phyloP scores from a whole-genome alignment of 2,329 filamentous ascomycete species.

The Fusarium sp. region DNA sequence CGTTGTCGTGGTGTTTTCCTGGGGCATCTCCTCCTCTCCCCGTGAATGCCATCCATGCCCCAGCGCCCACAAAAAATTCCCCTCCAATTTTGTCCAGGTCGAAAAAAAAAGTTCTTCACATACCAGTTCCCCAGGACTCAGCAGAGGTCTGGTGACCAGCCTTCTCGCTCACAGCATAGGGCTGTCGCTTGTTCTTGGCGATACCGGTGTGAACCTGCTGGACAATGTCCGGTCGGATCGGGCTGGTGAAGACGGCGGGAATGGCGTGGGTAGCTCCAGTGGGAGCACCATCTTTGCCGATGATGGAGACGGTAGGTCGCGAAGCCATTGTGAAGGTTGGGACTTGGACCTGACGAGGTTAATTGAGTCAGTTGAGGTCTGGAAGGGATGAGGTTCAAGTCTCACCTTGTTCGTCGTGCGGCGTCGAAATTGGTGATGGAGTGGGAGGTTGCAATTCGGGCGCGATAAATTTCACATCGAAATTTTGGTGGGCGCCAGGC shows the following conservation, averaged over 20 bases:
- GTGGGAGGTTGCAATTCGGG: conserved; percentile 44
- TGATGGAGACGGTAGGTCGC: conserved; percentile 97
- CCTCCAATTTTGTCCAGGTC: conserved; percentile 13
- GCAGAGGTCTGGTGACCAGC: conserved; percentile 99
- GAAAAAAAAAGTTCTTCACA: conserved; percentile 55
- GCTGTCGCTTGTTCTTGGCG: conserved; percentile 99
- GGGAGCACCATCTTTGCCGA: conserved; percentile 94
- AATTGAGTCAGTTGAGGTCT: conserved; percentile 32
- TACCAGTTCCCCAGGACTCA: conserved; percentile 99
- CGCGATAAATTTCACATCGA: conserved; percentile 52
- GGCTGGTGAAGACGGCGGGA: conserved; percentile 95
- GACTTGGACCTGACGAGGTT: conserved; percentile 49
- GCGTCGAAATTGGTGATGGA: conserved; percentile 53
- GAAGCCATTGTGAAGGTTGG: conserved; percentile 80
- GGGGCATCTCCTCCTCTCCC: not conserved
- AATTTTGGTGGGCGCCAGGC: conserved; percentile 43
- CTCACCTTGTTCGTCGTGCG: conserved; percentile 55
- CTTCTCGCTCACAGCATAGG: conserved; percentile 99
- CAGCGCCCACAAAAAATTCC: conserved; percentile 32
- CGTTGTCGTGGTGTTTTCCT: not conserved
- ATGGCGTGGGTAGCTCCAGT: conserved; percentile 90
- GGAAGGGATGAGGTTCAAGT: conserved; percentile 25
- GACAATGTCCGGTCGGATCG: conserved; percentile 99
- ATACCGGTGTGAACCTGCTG: conserved; percentile 99
- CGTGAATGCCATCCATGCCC: not conserved